Base-by-base conservation (phyloP, 108 stramenopile species). In the Skeletonema menzelii region DNA sequence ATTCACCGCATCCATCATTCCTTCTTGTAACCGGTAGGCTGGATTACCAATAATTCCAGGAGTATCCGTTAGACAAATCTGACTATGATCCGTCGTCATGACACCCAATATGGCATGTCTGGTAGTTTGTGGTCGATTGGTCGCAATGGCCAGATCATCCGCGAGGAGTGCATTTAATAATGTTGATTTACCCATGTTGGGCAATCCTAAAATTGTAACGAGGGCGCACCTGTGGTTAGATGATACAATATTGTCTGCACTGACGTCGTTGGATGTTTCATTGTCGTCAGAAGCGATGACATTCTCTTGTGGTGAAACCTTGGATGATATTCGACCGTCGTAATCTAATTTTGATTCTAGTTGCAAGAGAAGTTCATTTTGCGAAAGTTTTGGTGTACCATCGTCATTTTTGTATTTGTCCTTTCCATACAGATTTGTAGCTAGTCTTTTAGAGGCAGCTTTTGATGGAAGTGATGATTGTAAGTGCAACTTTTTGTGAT, bases 141-240 rank as follows among this genome's bases (percentile, higher is more conserved):
- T 95, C 24, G 93, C 86, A 67, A 94, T 87, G 77, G 88, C 91
- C 27, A 97, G 70, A 47, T 84, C 67, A 53, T 91, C 82, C 62
- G 88, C 70, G 26, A 97, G 57, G 32, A 97, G 73, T 0, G 91
- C 88, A 72, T 97, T 97, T 63, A 95, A 65, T 17, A 97, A 61
- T 0, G 97, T 97, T 14, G 87, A 88, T 66, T 97, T 97, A 15
- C 97, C 97, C 91, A 96, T 94, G 72, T 97, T 97, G 63, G 97
- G 93, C n/a, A 88, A 82, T 7, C 97, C 94, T 10, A 95, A 42
- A 65, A 90, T 87, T 42, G 73, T 63, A 14, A 86, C 87, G 71
- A 87, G 91, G 1, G 88, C 91, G 38, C 86, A 84, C 35, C 87
- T 87, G 71, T 59, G 64, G 8, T 37, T 71, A 11, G 38, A 49